Base-by-base conservation (phyloP, 2,329 filamentous ascomycete genomes). In the Arthrocladium fulminans region DNA sequence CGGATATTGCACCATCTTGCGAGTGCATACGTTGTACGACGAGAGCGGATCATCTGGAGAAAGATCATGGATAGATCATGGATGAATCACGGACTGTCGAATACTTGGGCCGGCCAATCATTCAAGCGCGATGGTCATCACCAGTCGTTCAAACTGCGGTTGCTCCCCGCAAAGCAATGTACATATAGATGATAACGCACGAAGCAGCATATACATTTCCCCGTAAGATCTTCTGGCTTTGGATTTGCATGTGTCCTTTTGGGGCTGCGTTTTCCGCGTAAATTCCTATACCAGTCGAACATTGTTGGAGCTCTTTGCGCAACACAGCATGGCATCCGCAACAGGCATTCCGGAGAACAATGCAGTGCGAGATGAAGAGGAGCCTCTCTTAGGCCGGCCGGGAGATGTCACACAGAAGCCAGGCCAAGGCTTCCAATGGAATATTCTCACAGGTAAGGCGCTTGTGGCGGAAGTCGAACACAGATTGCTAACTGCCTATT, bases 341-440 rank as follows among this genome's bases (percentile, higher is more conserved):
- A 83, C 82, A 29, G 81, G 80, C 47, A 76, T 84, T 50, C 81
- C 83, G 20, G 73, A 82, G 57, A 65, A 65, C 35, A 66, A 67
- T 53, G 66, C 68, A 44, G 63, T 68, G 48, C 61, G 63, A 50
- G 58, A 63, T 53, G 83, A 87, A 60, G 74, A 82, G 45, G 81
- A 86, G 60, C 86, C 85, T 55, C 70, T 90, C 46, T 72, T 90
- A 25, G 84, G 83, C 46, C 71, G 74, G 43, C 74, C 80, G 37
- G 86, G 86, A 40, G 86, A 89, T 68, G 86, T 79, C 8, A 77
- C 79, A 42, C 87, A 94, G 69, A 69, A 70, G 50, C 76, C 83
- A 30, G 75, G 76, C 13, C 74, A 78, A 51, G 72, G 79, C 20
- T 73, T 94, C 46, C 70, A 78, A 52, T 73, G 74, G 58, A 95